Base-by-base conservation (phyloP, 805 yeast species). In the Cyberlindnera xishuangbannaensis region DNA sequence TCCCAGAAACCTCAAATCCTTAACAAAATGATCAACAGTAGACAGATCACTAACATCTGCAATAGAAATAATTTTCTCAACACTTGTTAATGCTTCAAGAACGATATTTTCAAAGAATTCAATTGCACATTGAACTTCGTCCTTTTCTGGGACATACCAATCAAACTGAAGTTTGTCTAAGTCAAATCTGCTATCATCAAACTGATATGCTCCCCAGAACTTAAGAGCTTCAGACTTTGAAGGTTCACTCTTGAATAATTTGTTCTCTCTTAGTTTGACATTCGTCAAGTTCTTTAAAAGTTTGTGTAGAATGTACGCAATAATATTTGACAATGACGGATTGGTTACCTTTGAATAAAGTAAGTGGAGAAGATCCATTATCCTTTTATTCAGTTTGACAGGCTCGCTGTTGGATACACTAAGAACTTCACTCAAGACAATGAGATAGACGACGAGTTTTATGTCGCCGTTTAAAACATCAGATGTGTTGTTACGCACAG, bases 401-500 rank as follows among this genome's bases (percentile, higher is more conserved):
- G 80, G 50, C 4, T 62, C 52, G 0, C 55, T 58, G n/a, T 78
- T 78, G 1, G 90, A 79, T 36, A 81, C 81, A 16, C 86, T 76
- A 25, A 83, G 55, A 17, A 78, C 64, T 51, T 85, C 88, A 50
- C 79, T 76, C 27, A 88, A 56, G 3, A 86, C 71, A 4, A 78
- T 69, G 20, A 84, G 53, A 49, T 79, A 73, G 75, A 95, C 76
- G 19, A 76, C 75, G 7, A 92, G 59, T 14, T 78, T 72, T 19
- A 79, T 80, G 56, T 92, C 97, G 26, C 87, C 69, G n/a, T 83
- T 83, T 18, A 77, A 65, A 17, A 82, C 65, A 19, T 82, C 88
- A 6, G 70, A 62, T 0, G 80, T 74, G 5, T 66, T 75, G 26
- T 56, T 69, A 53, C 95, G 70, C 0, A 78, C 62, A 1, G 71